Evolutionary conservation across 257 asterid species (phyloP).

Genomic region (Gentiana straminea): DNA sequence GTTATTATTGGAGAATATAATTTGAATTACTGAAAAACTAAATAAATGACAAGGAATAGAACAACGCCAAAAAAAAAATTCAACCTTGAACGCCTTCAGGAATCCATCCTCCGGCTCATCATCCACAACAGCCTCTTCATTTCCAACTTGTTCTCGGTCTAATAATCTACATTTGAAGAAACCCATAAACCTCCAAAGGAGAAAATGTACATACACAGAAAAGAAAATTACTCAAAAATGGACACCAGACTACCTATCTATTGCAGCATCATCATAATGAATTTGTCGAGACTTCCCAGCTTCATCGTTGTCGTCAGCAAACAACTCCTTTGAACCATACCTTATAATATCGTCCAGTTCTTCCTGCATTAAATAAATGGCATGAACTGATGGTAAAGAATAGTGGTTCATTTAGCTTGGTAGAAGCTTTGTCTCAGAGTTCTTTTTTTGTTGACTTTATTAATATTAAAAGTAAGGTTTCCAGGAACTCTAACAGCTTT

Average conservation of each 20-base stretch:
- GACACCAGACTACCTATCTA: conserved; percentile 56
- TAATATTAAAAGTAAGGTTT: neutral
- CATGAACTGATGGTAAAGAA: neutral
- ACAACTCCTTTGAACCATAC: conserved; percentile 91
- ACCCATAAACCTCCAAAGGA: conserved; percentile 3
- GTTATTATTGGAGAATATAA: too few species aligned
- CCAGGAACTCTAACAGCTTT: neutral
- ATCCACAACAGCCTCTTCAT: conserved; percentile 67
- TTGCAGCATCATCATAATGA: conserved; percentile 94
- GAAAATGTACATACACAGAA: conserved; percentile 6
- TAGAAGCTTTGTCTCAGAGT: too few species aligned
- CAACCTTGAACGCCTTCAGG: conserved; percentile 93
- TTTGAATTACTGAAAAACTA: too few species aligned
- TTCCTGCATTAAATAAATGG: conserved; percentile 43
- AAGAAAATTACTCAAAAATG: conserved; percentile 5
- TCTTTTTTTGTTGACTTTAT: neutral
- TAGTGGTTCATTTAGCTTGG: too few species aligned
- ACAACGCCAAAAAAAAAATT: neutral
- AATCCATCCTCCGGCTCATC: conserved; percentile 94
- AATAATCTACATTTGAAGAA: conserved; percentile 41
- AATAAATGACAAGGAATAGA: too few species aligned
- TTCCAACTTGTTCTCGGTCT: conserved; percentile 74
- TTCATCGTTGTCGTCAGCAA: conserved; percentile 92
- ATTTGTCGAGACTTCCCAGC: conserved; percentile 86
- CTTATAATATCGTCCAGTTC: conserved; percentile 92